Evolutionary conservation across 768 basidiomycete genomes (phyloP), one percentile per base, ranked within the genome.

Genomic region (Kwoniella mangroviensis): DNA sequence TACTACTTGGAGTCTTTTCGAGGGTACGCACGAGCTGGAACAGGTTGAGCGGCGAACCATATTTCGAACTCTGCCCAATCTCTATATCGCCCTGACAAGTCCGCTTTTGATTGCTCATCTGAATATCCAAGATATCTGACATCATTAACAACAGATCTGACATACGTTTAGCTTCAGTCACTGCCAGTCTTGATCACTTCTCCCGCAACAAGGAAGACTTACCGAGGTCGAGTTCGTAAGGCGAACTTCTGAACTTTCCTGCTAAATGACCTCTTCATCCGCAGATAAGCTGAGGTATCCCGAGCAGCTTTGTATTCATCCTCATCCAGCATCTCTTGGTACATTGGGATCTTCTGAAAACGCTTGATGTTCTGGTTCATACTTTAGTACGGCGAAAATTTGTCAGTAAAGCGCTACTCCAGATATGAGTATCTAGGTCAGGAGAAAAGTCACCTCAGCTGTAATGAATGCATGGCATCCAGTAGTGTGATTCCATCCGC

Each of bases 381-480:
- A 24, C 53, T 54, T n/a, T 24, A n/a, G 24, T 34, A 34, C 34
- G 9, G 9, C 6, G 34, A 34, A 1, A 34, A 34, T 34, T 7
- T 6, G 9, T 34, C 34, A 34, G 34, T 34, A 34, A 5, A 34
- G 34, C 34, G 34, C 6, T 34, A 34, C 34, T 0, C 34, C 34
- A 34, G 34, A 34, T 0, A 34, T 34, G 34, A 34, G 34, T 34
- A 34, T 34, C 4, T 34, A 0, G 34, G 34, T 34, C 0, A 34
- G 34, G 34, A 34, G 34, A 1, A 34, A 34, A 34, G 34, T 54
- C 24, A 54, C 53, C 53, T 54, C 15, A 54, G 24, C n/a, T 54
- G n/a, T n/a, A 54, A 12, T n/a, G 53, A 54, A 54, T 54, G 53
- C 53, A 54, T 54, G 21, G 21, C 11, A n/a, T 54, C 53, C n/a